Evolutionary conservation across 495 filamentous ascomycete genomes (phyloP), one percentile per base, ranked within the genome.

Genomic region (Aeminium ludgeri): DNA sequence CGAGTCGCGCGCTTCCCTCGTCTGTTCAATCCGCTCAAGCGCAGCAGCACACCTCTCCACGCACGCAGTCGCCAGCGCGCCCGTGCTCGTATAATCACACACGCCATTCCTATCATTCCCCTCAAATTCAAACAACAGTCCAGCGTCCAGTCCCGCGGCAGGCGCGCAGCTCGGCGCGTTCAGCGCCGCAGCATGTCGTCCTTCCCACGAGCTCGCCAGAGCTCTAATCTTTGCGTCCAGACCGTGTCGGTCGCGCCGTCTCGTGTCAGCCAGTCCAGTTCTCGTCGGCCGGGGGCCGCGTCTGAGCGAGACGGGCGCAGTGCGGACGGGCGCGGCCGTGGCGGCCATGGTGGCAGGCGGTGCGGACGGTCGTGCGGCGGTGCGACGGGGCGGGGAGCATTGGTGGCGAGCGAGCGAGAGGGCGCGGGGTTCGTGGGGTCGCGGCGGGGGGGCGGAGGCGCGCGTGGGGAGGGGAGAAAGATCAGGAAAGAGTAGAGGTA

Each of bases 41-140:
- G 11, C 10, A 29, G 12, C 19, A 34, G 3, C 32, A 12, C 4
- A 17, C 6, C 16, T 27, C 3, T 20, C 10, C 3, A 40, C 16
- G 10, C 29, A 18, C 39, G 25, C 34, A n/a, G 38, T 34, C n/a
- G 55, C 55, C 12, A 56, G 42, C 11, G 48, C 45, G 27, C 54
- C 49, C 17, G 57, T 60, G 34, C 38, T 36, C 28, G 54, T 58
- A 27, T 59, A 61, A 32, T 61, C 59, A 1, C 55, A 57, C 12
- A 55, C 56, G 11, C 49, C 17, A 31, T 61, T 55, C 10, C 38
- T 30, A 17, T 55, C 11, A n/a, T 34, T 46, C 23, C 59, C 57
- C 28, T 58, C 51, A 44, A 58, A 59, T 27, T 51, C 27, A 18
- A 52, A 55, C 10, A 55, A 57, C 16, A 50, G 44, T 13, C 33